Conservation (phyloP, 2,329 filamentous ascomycete species). For the Nemania abortiva region DNA sequence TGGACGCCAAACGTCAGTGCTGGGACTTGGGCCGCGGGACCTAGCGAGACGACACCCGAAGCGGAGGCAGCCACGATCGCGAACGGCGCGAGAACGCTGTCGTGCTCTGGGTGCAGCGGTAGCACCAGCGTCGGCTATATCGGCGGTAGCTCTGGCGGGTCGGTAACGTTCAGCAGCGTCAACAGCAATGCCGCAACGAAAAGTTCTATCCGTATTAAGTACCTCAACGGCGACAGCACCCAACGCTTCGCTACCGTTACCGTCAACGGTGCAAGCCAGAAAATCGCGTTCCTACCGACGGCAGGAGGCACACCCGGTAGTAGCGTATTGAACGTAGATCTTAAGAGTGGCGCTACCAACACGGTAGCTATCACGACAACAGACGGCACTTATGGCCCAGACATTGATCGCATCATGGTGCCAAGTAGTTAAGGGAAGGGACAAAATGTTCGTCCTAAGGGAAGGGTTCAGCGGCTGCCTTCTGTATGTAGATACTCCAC, state of each 20-base stretch:
- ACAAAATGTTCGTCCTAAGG: background rate
- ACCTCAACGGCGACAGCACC: constrained; percentile 66
- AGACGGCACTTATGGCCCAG: constrained; percentile 61
- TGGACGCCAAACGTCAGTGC: constrained; percentile 63
- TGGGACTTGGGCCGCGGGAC: constrained; percentile 59
- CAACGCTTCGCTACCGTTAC: constrained; percentile 66
- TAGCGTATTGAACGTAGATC: constrained; percentile 61
- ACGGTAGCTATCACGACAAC: constrained; percentile 58
- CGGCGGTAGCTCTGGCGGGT: constrained; percentile 62
- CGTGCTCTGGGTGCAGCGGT: constrained; percentile 66
- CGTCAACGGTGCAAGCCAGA: constrained; percentile 66
- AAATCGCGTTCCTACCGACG: constrained; percentile 67
- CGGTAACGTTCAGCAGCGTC: constrained; percentile 61
- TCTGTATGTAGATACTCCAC: constrained; percentile 1
- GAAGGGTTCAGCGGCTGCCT: background rate
- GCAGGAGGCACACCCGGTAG: constrained; percentile 58
- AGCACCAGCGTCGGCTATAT: constrained; percentile 65
- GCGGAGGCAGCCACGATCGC: constrained; percentile 62
- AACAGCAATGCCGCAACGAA: constrained; percentile 57
- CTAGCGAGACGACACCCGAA: constrained; percentile 63
- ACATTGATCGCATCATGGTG: constrained; percentile 67
- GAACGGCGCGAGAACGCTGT: constrained; percentile 59
- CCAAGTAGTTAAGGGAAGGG: constrained; percentile 50
- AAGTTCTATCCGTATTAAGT: constrained; percentile 67
- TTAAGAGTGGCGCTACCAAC: constrained; percentile 62